Evolutionary conservation across 306 rosid genomes (phyloP), one percentile per base, ranked within the genome.

Genomic region (Malus asiatica): DNA sequence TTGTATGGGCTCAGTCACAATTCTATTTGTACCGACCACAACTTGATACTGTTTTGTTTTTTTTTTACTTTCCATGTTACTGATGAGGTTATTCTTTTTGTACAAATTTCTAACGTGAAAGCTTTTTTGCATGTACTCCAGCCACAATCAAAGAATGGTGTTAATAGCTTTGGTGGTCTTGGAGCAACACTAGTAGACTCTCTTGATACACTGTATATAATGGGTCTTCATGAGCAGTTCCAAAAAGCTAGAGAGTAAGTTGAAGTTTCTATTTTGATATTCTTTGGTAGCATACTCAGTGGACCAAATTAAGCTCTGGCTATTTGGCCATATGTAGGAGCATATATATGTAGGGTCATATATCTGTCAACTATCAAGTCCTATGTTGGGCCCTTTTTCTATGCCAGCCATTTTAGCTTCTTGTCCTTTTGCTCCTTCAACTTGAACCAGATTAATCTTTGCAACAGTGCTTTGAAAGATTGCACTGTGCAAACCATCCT

Each of bases 131-230:
- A 52, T 81, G 71, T 81, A 71, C 84, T 68, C 84, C 93, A 96
- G 99, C 99, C 99, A 4, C 98, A 96, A 80, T 79, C 98, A 59
- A 92, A 88, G 88, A 86, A 71, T 78, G 99, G 99, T 84, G 89
- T 89, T 71, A 81, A 96, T 86, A 90, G 99, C 93, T 96, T 96
- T 83, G 97, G 99, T 83, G 98, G 99, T 73, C 98, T 96, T 82
- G 99, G 99, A 84, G 99, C 99, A 80, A 96, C 99, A 73, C 38
- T 96, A 88, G 68, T 96, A 71, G 99, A 96, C 76, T 87, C 99
- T 75, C 99, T 96, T 66, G 99, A 90, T 82, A 96, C 99, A 5
- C 80, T 96, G 51, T 90, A 89, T 77, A 96, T 96, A 71, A 96
- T 96, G 99, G 99, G 97, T 80, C 99, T 96, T 78, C 62, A 89